Base-by-base conservation (phyloP, 306 rosid species). In the Oemleria cerasiformis region DNA sequence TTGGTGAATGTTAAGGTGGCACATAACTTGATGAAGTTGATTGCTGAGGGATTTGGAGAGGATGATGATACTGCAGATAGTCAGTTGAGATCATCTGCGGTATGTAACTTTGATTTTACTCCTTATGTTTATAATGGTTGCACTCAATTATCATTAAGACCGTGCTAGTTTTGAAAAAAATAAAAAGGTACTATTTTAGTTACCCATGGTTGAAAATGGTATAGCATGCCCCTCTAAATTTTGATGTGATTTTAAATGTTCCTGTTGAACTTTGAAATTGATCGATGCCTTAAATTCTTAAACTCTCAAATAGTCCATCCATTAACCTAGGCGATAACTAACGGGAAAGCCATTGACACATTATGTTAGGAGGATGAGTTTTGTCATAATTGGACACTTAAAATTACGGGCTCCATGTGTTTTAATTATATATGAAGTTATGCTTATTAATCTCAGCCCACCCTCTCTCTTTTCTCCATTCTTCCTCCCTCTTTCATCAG, bases 11-110 rank as follows among this genome's bases (percentile, higher is more conserved):
- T 86, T 60, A 95, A 95, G 80, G 97, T 95, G 75, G 99, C 99
- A 59, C 97, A 95, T 88, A 92, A 95, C 83, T 85, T 95, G 86
- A 89, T 88, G 96, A 88, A 96, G 76, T 78, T 95, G 87, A 91
- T 95, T 72, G 99, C 99, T 2, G 99, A 95, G 83, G 97, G 99
- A 78, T 95, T 95, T 79, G 97, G 99, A 55, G 97, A 86, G 88
- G 92, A 95, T 16, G 89, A 87, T 67, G 92, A 84, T 80, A 86
- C 90, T 70, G 89, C 90, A 23, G 89, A 91, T 73, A 84, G 85
- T 85, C 92, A 89, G 78, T 76, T 95, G 84, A 95, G 99, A 88
- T 95, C 92, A 49, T 95, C 96, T 69, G 99, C 99, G 73, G 99
- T 95, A 86, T 83, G 92, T 81, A 48, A 73, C 70, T 77, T 63